Conservation (phyloP, 352 stramenopile genomes). For the Vaucheria bursata region DNA sequence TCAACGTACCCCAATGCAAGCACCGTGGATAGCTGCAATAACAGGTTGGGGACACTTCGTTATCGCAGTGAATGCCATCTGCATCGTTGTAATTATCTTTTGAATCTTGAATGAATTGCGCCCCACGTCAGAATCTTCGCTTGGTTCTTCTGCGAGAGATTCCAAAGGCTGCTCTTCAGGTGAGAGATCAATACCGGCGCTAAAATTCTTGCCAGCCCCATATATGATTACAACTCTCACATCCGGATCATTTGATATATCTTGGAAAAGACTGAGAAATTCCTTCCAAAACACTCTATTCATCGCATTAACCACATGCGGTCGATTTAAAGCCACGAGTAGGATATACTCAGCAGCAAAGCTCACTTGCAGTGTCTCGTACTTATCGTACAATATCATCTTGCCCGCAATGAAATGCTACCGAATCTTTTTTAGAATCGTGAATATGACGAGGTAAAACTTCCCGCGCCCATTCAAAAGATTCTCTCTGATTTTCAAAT, state of each 20-base stretch:
- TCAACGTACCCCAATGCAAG: slow-evolving; percentile 42
- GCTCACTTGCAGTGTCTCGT: background rate
- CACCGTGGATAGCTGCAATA: slow-evolving; percentile 48
- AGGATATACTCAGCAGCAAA: background rate
- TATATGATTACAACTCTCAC: slow-evolving; percentile 38
- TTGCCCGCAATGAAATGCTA: too few relatives aligned
- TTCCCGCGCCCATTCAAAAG: too few relatives aligned
- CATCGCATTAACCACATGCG: slow-evolving; percentile 51
- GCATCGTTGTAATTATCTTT: slow-evolving; percentile 22
- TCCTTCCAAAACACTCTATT: slow-evolving; percentile 50
- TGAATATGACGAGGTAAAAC: too few relatives aligned
- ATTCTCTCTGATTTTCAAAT: too few relatives aligned
- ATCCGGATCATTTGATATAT: slow-evolving; percentile 38
- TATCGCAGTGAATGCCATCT: slow-evolving; percentile 48
- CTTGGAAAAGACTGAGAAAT: slow-evolving; percentile 39
- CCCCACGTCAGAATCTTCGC: slow-evolving; percentile 14
- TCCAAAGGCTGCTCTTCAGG: background rate
- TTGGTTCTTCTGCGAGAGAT: slow-evolving; percentile 11
- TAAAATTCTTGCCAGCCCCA: slow-evolving; percentile 47
- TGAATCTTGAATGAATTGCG: slow-evolving; percentile 16
- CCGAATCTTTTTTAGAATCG: too few relatives aligned
- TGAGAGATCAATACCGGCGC: slow-evolving; percentile 45
- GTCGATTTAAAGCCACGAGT: slow-evolving; percentile 31
- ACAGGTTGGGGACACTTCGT: slow-evolving; percentile 49
- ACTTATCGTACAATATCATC: background rate